Conservation (phyloP, 2,329 filamentous ascomycete species). For the Fusarium nematophilum region DNA sequence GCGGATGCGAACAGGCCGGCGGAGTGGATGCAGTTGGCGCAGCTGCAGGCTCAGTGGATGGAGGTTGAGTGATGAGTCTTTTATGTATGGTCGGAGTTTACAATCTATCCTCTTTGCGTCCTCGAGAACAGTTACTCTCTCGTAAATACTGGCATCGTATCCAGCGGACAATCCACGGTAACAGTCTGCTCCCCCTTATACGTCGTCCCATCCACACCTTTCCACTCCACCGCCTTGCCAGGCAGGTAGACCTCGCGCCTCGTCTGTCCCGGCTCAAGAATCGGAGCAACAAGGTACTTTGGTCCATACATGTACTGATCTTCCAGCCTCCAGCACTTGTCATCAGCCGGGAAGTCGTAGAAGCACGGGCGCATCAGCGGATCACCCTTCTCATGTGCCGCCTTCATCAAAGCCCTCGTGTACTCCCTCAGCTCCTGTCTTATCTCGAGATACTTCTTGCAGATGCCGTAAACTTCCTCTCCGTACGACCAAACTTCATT, state of each 20-base stretch:
- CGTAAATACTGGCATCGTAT: constrained; percentile 9
- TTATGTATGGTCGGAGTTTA: too few species aligned
- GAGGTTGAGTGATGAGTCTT: constrained; percentile 47
- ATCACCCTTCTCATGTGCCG: constrained; percentile 68
- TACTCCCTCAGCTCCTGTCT: constrained; percentile 70
- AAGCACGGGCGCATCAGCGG: constrained; percentile 73
- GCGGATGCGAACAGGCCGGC: constrained; percentile 40
- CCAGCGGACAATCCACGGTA: constrained; percentile 5
- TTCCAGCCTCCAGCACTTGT: constrained; percentile 65
- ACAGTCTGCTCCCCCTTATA: neutral
- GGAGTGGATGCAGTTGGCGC: constrained; percentile 44
- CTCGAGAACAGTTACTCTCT: too few species aligned
- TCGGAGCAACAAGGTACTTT: constrained; percentile 68
- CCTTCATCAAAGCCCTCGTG: constrained; percentile 66
- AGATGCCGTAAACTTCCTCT: constrained; percentile 68
- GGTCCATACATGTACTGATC: constrained; percentile 73
- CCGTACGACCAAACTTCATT: constrained; percentile 78
- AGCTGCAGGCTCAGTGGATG: constrained; percentile 44
- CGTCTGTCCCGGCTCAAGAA: constrained; percentile 61
- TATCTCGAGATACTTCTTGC: constrained; percentile 67
- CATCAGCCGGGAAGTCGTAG: constrained; percentile 70
- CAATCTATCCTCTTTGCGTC: too few species aligned
- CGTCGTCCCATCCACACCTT: neutral
- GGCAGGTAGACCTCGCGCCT: constrained; percentile 65
- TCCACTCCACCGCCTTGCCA: constrained; percentile 1